Conservation (phyloP, 495 filamentous ascomycete genomes). For the Astrothelium subdiscretum region DNA sequence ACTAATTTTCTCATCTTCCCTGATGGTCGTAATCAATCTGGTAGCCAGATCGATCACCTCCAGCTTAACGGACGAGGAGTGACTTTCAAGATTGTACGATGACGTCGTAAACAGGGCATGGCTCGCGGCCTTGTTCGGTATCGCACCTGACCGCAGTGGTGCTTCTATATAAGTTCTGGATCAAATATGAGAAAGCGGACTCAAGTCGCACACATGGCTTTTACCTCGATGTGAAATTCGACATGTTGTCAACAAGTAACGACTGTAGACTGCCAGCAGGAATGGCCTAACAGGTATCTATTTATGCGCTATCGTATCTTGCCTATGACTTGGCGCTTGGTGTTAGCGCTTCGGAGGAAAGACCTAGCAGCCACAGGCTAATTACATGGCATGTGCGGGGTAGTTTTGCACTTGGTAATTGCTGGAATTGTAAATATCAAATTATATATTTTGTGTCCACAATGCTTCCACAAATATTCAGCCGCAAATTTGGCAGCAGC, state of each 20-base stretch:
- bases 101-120: conserved; percentile 61
- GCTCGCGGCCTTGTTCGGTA: conserved; percentile 61
- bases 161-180: conserved; percentile 28
- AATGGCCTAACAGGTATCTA: background rate
- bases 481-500: no score
- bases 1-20: conserved; percentile 48
- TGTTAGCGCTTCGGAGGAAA: no score
- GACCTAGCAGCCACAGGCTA: no score
- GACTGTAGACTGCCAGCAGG: background rate
- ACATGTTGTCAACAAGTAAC: background rate
- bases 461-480: no score
- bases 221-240: background rate
- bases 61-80: conserved; percentile 63
- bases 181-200: background rate
- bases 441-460: no score
- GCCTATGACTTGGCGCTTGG: no score
- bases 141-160: conserved; percentile 63
- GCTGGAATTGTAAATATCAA: no score
- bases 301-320: no score
- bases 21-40: conserved; percentile 55
- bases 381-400: no score
- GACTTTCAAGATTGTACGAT: conserved; percentile 72
- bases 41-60: conserved; percentile 53
- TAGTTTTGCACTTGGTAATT: no score
- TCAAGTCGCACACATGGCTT: background rate